These are phyloP conservation scores for Brassica balearica DNA, from an alignment of 441 rosid genomes.

Conservation along the genomic window DNA sequence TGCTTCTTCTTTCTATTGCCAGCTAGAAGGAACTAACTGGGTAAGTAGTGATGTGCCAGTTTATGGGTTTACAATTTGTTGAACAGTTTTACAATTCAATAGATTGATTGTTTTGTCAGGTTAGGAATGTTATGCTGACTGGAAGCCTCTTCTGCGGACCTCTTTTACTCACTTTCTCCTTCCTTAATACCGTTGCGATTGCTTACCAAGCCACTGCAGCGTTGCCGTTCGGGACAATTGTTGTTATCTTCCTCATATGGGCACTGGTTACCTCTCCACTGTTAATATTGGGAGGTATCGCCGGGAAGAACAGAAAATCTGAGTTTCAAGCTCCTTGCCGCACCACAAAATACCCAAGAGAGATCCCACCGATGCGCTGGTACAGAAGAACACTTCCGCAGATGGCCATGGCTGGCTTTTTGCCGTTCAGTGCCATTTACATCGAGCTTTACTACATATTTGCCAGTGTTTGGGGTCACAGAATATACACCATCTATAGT, in stretches of 20 bases:
- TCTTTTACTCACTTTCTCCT: conserved; percentile 2
- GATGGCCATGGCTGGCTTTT: conserved; percentile 3
- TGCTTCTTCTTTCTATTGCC: conserved; percentile 9
- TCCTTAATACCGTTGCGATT: conserved; percentile 10
- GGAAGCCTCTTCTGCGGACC: conserved; percentile 9
- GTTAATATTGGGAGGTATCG: conserved; percentile 1
- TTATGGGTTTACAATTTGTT: not conserved
- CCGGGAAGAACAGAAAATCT: conserved; percentile 5
- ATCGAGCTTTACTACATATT: conserved; percentile 9
- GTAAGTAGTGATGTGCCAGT: not conserved
- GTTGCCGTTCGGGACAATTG: conserved; percentile 10
- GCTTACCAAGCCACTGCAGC: conserved; percentile 11
- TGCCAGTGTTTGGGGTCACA: conserved; percentile 10
- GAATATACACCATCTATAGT: conserved; percentile 7
- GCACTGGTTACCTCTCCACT: not conserved
- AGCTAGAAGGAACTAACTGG: conserved; percentile 12
- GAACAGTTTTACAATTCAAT: not conserved
- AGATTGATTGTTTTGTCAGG: not conserved
- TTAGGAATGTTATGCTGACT: conserved; percentile 5
- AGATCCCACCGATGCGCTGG: conserved; percentile 11
- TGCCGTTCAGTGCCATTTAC: conserved; percentile 7
- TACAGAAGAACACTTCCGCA: conserved; percentile 3
- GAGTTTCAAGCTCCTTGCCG: conserved; percentile 13
- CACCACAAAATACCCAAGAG: conserved; percentile 9
- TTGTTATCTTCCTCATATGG: conserved; percentile 6